A percentile compares a stretch with the other conserved stretches of the same genome.
phyloP scores from a whole-genome alignment of 805 yeast genomes.

The Lachancea cidri region DNA sequence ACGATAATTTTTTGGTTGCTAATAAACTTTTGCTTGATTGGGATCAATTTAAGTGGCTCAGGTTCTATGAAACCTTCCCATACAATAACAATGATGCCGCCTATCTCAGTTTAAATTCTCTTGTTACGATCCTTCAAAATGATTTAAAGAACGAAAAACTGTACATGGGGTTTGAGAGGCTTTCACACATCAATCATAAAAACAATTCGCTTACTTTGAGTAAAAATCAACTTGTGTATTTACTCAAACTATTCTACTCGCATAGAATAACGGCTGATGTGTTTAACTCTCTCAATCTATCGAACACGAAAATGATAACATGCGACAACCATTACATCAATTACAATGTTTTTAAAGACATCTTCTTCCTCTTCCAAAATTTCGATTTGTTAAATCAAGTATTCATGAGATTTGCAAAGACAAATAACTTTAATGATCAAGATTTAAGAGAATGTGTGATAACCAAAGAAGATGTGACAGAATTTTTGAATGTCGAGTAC shows the following conservation, averaged over 20 bases:
- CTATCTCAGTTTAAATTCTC: constrained; percentile 35
- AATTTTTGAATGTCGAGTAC: constrained; percentile 34
- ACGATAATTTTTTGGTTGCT: constrained; percentile 25
- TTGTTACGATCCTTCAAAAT: constrained; percentile 38
- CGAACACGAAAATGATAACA: constrained; percentile 25
- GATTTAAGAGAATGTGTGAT: constrained; percentile 30
- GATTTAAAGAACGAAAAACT: constrained; percentile 37
- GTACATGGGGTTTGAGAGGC: constrained; percentile 28
- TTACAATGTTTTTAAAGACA: constrained; percentile 36
- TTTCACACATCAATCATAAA: constrained; percentile 27
- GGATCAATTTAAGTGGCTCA: constrained; percentile 29
- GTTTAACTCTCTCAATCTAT: constrained; percentile 32
- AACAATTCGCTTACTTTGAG: constrained; percentile 30
- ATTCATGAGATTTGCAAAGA: constrained; percentile 31
- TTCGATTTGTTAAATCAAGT: constrained; percentile 38
- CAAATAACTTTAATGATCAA: constrained; percentile 25
- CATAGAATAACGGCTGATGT: constrained; percentile 36
- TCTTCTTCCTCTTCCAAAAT: constrained; percentile 36
- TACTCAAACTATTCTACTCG: constrained; percentile 33
- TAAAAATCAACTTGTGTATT: constrained; percentile 33
- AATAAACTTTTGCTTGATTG: constrained; percentile 32
- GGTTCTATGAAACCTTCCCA: constrained; percentile 24
- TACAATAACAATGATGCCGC: constrained; percentile 19
- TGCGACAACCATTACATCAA: constrained; percentile 31
- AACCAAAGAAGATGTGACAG: constrained; percentile 34